Base-by-base conservation (phyloP, 2,329 filamentous ascomycete genomes). In the Aspergillus aculeatus region DNA sequence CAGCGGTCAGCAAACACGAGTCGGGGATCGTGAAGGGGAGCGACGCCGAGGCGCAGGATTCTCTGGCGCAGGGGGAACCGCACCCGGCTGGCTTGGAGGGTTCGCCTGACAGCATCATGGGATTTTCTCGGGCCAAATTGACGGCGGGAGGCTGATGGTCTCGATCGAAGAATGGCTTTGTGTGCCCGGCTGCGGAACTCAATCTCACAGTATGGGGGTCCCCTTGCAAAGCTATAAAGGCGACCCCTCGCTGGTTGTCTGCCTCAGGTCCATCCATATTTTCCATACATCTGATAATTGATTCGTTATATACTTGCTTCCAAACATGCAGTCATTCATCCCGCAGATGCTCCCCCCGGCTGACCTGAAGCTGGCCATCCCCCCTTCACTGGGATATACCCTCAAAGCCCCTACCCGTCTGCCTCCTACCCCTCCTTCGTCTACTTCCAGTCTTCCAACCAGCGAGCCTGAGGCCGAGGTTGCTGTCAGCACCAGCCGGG, bases 81-180 rank as follows among this genome's bases (percentile, higher is more conserved):
- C 26, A 24, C 32, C 41, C 26, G 53, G 53, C 53, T 55, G 53
- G 47, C 26, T 44, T 19, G 23, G 41, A 16, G 16, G 19, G 53
- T 55, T 55, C 44, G 31, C 47, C 41, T 48, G 53, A 55, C 41
- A 23, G 24, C 19, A 55, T 55, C 41, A 55, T 55, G 51, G 52
- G 35, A 47, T 47, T 53, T 53, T 14, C 23, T 24, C 38, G 38
- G 32, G 32, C 32, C 32, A 35, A 12, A n/a, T 44, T 44, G 38
- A 19, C 38, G 16, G 38, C 38, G 38, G 38, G 38, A 44, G 38
- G 38, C 38, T 19, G 16, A 35, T 35, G 38, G 38, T 19, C 38
- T 44, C 14, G 32, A 35, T 35, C 32, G 38, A 44, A 44, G 38
- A 44, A 44, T 44, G 38, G 38, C 38, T 44, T 44, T 44, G 38